A percentile compares a stretch with the other conserved stretches of the same genome.
Conservation (phyloP, 2,329 filamentous ascomycete genomes). For the Fusarium sp. region DNA sequence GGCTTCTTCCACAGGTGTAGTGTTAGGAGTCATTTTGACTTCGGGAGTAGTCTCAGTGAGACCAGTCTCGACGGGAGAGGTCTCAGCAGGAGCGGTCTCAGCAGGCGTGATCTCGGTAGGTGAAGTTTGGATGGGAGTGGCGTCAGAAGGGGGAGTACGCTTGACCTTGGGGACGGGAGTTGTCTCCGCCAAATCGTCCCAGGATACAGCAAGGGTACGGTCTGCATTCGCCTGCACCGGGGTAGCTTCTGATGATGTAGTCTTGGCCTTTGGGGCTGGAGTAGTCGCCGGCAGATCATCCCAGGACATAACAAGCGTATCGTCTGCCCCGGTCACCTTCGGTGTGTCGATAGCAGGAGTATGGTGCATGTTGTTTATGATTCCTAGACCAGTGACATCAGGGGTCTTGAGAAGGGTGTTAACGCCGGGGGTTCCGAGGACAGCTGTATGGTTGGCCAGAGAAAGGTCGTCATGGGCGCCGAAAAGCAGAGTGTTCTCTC, state of each 20-base stretch:
- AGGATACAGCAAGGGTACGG: background rate
- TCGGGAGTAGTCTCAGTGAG: background rate
- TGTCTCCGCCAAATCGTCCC: background rate
- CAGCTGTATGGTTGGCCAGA: too few relatives aligned
- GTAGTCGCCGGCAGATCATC: background rate
- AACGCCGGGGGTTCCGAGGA: background rate
- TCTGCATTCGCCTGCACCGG: too few relatives aligned
- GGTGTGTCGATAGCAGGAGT: constrained; percentile 4
- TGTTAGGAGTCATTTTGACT: background rate
- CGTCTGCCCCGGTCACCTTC: background rate
- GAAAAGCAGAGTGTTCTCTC: constrained; percentile 15
- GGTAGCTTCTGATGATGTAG: too few relatives aligned
- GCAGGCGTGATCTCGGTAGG: background rate
- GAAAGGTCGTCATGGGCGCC: too few relatives aligned
- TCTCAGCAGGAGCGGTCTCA: too few relatives aligned
- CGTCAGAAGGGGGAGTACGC: background rate
- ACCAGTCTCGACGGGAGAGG: background rate
- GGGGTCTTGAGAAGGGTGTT: constrained; percentile 13
- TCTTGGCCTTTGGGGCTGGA: background rate
- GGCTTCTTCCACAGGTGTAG: constrained; percentile 14
- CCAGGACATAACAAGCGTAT: background rate
- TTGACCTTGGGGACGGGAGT: background rate
- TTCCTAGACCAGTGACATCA: constrained; percentile 7
- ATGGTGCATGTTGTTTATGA: background rate
- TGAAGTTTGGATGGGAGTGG: background rate